These are phyloP conservation scores for Colletotrichum musicola DNA, from an alignment of 2,329 filamentous ascomycete genomes.

Conservation along the genomic window DNA sequence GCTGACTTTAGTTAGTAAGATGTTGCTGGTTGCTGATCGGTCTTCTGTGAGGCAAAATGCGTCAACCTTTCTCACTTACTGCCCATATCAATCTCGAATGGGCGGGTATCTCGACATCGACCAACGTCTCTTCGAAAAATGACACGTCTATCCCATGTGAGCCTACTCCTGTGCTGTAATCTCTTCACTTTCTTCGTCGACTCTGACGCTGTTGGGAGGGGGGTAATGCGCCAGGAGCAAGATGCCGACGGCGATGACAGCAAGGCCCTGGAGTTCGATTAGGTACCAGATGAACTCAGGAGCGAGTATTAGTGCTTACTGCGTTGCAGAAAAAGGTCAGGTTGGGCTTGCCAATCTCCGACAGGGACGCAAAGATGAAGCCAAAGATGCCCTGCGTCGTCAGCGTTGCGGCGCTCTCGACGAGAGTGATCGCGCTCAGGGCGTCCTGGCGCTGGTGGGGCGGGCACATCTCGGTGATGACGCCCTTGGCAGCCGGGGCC, in stretches of 20 bases:
- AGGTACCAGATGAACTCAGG: neutral
- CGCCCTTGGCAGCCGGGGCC: slow-evolving; percentile 77
- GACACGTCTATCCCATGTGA: too few species aligned
- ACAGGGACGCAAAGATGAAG: slow-evolving; percentile 73
- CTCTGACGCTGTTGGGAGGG: slow-evolving; percentile 56
- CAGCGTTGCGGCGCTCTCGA: slow-evolving; percentile 76
- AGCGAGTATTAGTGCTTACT: slow-evolving; percentile 51
- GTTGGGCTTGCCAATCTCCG: slow-evolving; percentile 69
- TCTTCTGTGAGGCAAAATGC: too few species aligned
- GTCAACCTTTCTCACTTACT: too few species aligned
- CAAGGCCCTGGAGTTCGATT: slow-evolving; percentile 59
- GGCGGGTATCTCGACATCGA: too few species aligned
- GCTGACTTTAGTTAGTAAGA: neutral
- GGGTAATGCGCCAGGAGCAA: slow-evolving; percentile 60
- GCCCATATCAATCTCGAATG: too few species aligned
- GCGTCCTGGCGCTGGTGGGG: slow-evolving; percentile 73
- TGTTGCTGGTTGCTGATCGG: too few species aligned
- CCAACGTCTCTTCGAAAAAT: too few species aligned
- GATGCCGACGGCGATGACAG: slow-evolving; percentile 62
- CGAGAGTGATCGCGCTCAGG: slow-evolving; percentile 75
- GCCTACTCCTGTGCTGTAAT: neutral
- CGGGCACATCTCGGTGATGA: slow-evolving; percentile 79
- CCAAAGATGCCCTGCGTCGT: slow-evolving; percentile 76
- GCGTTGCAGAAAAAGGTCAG: slow-evolving; percentile 78
- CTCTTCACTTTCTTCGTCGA: slow-evolving; percentile 45